Percentiles rank a stretch among this genome's conserved stretches.
Conservation (phyloP, 768 basidiomycete species). For the Lentinus brumalis region DNA sequence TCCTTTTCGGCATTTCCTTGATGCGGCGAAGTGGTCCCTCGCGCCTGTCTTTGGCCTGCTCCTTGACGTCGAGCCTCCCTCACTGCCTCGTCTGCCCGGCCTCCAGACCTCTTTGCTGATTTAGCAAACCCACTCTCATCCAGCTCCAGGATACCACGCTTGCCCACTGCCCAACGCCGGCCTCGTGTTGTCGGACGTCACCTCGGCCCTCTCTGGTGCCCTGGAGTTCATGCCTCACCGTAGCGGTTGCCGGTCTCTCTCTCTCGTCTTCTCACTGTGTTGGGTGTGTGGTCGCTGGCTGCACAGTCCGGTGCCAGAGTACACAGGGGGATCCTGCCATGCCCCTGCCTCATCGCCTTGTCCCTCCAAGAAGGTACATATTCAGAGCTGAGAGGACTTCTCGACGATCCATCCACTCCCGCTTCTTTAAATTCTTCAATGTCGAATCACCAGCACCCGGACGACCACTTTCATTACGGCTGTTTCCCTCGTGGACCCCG, state of each 20-base stretch:
- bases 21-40: conserved; percentile 6
- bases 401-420: conserved; percentile 38
- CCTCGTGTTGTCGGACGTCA: conserved; percentile 12
- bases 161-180: conserved; percentile 6
- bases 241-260: conserved; percentile 4
- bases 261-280: conserved; percentile 5
- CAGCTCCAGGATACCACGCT: conserved; percentile 2
- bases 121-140: conserved; percentile 10
- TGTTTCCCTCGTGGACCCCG: conserved; percentile 58
- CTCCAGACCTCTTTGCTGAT: not conserved
- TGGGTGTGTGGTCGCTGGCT: conserved; percentile 7
- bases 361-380: conserved; percentile 16
- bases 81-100: conserved; percentile 4
- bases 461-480: conserved; percentile 67
- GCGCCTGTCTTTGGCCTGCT: conserved; percentile 3
- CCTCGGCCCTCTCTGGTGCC: conserved; percentile 7
- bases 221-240: conserved; percentile 9
- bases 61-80: conserved; percentile 7
- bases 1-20: conserved; percentile 5
- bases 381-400: conserved; percentile 26
- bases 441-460: conserved; percentile 68
- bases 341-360: conserved; percentile 8
- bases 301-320: conserved; percentile 5
- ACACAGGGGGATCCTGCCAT: conserved; percentile 13
- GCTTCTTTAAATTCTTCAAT: conserved; percentile 49